A percentile compares a stretch with the other conserved stretches of the same genome.
phyloP scores from a whole-genome alignment of 345 rosid genomes.

The Zanthoxylum bungeanum region DNA sequence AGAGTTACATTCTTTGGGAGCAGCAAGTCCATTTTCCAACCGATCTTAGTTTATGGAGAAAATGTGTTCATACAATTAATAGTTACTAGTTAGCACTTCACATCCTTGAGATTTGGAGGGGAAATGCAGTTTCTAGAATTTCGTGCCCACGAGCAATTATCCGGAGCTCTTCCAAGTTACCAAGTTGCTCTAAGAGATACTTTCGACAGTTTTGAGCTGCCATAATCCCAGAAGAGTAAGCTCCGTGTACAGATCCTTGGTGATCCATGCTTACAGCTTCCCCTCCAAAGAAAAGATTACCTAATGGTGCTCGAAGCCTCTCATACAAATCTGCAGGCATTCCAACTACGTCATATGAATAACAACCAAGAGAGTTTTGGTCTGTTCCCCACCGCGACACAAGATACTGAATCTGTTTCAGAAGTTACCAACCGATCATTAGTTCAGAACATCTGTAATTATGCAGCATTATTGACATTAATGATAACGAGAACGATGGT shows the following conservation, averaged over 20 bases:
- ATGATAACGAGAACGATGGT: neutral
- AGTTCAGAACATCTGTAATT: neutral
- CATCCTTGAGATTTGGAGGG: conserved; percentile 86
- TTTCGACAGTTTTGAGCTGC: conserved; percentile 70
- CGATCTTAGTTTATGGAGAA: neutral
- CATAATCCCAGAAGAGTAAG: conserved; percentile 65
- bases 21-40: neutral
- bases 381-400: conserved; percentile 83
- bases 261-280: conserved; percentile 83
- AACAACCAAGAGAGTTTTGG: conserved; percentile 75
- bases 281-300: conserved; percentile 81
- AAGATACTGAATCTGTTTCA: conserved; percentile 58
- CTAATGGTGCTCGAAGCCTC: conserved; percentile 61
- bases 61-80: neutral
- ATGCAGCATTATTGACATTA: neutral
- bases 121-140: conserved; percentile 49
- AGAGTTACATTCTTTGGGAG: too few relatives aligned
- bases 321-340: conserved; percentile 62
- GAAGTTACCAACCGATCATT: neutral
- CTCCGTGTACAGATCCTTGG: conserved; percentile 90
- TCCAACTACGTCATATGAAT: conserved; percentile 76
- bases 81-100: conserved; percentile 33
- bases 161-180: conserved; percentile 44
- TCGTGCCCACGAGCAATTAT: conserved; percentile 39
- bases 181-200: conserved; percentile 43